These are phyloP conservation scores for Erythrobasidium hasegawianum DNA, from an alignment of 1,284 basidiomycete species.

Conservation along the genomic window DNA sequence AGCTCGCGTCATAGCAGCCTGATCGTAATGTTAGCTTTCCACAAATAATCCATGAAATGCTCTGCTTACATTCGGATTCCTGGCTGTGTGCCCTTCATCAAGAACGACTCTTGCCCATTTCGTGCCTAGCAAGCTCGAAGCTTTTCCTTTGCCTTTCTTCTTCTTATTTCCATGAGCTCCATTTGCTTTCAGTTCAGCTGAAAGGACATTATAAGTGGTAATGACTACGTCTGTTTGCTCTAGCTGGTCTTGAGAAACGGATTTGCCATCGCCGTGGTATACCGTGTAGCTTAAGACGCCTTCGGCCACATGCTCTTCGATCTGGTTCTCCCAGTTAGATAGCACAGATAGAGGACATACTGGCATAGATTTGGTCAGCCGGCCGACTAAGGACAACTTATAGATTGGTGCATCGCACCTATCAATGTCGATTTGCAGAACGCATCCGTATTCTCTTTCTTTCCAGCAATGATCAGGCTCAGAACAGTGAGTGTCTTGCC, in stretches of 20 bases:
- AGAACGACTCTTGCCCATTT: slow-evolving; percentile 82
- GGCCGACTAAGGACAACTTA: slow-evolving; percentile 38
- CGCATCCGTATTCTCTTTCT: slow-evolving; percentile 58
- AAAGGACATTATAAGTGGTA: slow-evolving; percentile 74
- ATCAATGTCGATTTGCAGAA: slow-evolving; percentile 68
- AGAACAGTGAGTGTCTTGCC: slow-evolving; percentile 83
- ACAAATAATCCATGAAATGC: slow-evolving; percentile 36
- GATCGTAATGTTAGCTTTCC: background rate
- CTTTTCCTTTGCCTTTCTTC: slow-evolving; percentile 42
- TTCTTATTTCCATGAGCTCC: slow-evolving; percentile 23
- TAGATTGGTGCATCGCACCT: slow-evolving; percentile 53
- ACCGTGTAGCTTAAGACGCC: slow-evolving; percentile 60
- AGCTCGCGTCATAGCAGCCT: slow-evolving; percentile 10
- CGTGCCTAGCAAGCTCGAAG: slow-evolving; percentile 58
- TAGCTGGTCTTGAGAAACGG: slow-evolving; percentile 60
- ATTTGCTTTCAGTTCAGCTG: slow-evolving; percentile 39
- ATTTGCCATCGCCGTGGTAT: slow-evolving; percentile 64
- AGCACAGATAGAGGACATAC: slow-evolving; percentile 81
- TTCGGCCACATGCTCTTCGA: slow-evolving; percentile 52
- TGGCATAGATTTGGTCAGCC: slow-evolving; percentile 47
- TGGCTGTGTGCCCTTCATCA: slow-evolving; percentile 81
- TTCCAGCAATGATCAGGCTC: slow-evolving; percentile 69
- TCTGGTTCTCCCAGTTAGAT: slow-evolving; percentile 87
- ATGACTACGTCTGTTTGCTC: slow-evolving; percentile 74
- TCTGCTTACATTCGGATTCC: slow-evolving; percentile 67